A percentile compares a stretch with the other conserved stretches of the same genome.
Evolutionary conservation across 1,139 yeast genomes (phyloP).

Genomic region (Lodderomyces jiufengensis): DNA sequence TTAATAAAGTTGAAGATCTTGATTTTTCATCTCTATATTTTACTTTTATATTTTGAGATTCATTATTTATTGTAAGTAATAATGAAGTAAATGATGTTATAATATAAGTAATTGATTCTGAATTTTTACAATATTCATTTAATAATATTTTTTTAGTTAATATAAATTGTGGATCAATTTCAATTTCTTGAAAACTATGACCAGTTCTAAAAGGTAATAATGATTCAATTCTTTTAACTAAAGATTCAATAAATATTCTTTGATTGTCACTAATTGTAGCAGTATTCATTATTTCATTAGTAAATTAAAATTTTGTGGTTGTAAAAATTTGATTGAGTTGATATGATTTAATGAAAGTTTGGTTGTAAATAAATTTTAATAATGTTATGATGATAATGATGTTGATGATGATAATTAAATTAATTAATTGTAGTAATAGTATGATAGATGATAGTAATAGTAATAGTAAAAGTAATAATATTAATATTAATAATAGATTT

Average conservation of each 20-base stretch:
- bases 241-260: constrained; percentile 9
- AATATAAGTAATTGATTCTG: constrained; percentile 14
- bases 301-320: no score
- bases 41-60: constrained; percentile 23
- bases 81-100: constrained; percentile 13
- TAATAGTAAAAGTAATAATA: no score
- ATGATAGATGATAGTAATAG: no score
- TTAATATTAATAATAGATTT: no score
- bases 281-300: constrained; percentile 4
- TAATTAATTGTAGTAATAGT: no score
- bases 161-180: constrained; percentile 39
- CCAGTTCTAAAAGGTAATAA: constrained; percentile 41
- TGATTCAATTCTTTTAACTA: constrained; percentile 29
- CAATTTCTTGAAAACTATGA: constrained; percentile 40
- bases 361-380: no score
- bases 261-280: constrained; percentile 1
- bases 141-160: constrained; percentile 30
- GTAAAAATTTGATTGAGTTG: no score
- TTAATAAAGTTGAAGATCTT: constrained; percentile 30
- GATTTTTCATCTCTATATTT: constrained; percentile 33
- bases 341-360: no score
- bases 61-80: constrained; percentile 27
- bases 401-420: no score
- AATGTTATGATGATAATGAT: no score
- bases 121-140: constrained; percentile 18